Base-by-base conservation (phyloP, 164 flowering plant genomes). In the Sedum album region DNA sequence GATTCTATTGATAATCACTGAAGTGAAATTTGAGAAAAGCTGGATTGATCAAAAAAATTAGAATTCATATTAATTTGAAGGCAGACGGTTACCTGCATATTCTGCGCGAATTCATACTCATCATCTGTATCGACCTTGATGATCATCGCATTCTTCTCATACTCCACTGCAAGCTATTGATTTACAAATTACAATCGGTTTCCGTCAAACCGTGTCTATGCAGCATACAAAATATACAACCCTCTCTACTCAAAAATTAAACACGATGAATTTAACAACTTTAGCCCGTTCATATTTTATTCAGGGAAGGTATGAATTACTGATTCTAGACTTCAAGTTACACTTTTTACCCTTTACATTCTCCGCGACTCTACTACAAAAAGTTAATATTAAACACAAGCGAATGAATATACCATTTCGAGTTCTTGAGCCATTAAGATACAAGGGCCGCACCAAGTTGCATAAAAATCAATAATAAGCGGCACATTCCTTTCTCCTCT, bases 371-470 rank as follows among this genome's bases (percentile, higher is more conserved):
- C 41, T 38, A 38, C 6, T 10, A 38, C 41, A 36, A 36, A 10
- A 38, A 10, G 41, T 0, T 38, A 38, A 38, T 38, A 6, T 38
- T 38, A 38, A 10, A 38, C 6, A 10, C 41, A 38, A n/a, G n/a
- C n/a, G n/a, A n/a, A n/a, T n/a, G 41, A 38, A 38, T 6, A 39
- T 86, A 89, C 98, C 96, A 80, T 88, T 86, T 92, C 96, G 42
- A 92, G 90, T 75, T 85, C 96, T 77, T 92, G 98, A 65, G 96
- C 98, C 96, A 92, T 90, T 70, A 92, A 74, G 61, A 90, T 82
- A 70, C 98, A 92, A 51, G 96, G 96, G n/a, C 98, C 98, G 70
- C 96, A 92, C 98, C 98, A 92, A 1, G 95, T 88, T 5, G 98
- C 96, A 73, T 87, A 92, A 79, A 92, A 92, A 80, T 87, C 96